Base-by-base conservation (phyloP, 176 grass and related monocot genomes). In the Saccharum spontaneum region DNA sequence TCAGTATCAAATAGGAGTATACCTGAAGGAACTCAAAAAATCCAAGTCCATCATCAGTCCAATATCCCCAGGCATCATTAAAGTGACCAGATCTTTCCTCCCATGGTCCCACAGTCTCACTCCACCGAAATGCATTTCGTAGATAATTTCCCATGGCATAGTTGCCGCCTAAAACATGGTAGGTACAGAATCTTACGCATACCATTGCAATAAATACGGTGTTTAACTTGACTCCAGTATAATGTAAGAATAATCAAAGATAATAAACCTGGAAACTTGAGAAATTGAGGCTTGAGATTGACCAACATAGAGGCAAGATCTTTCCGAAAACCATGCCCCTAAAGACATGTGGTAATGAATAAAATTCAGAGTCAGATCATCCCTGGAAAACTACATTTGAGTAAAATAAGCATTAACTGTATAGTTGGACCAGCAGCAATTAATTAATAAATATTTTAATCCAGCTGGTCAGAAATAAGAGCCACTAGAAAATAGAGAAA, bases 21-120 rank as follows among this genome's bases (percentile, higher is more conserved):
- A 98, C 96, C 87, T 94, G 93, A 87, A 98, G 96, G 71, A 92
- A 98, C 73, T 98, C 96, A 73, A 90, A 95, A 82, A 89, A 98
- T 67, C 96, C 93, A 44, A 98, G 91, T 13, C 91, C 93, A 76
- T 98, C 91, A 76, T 98, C 96, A 77, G 89, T 91, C 96, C 93
- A 98, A 80, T 98, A 98, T 54, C 92, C 87, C 96, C 93, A 98
- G 23, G 82, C 89, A 94, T 95, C 96, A 74, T 91, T 91, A 73
- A 92, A 95, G 75, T 95, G 96, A 12, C 96, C 96, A 70, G 87
- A 83, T 62, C 96, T 93, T 87, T 95, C 93, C 87, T 93, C 93
- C 96, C 96, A 98, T 64, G 96, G 85, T 43, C 89, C 96, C 64
- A 98, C 85, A 62, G 93, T 95, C 66, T 92, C 93, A 64, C 83